A percentile compares a stretch with the other conserved stretches of the same genome.
phyloP scores from a whole-genome alignment of 805 yeast genomes.

The Hanseniaspora guilliermondii region DNA sequence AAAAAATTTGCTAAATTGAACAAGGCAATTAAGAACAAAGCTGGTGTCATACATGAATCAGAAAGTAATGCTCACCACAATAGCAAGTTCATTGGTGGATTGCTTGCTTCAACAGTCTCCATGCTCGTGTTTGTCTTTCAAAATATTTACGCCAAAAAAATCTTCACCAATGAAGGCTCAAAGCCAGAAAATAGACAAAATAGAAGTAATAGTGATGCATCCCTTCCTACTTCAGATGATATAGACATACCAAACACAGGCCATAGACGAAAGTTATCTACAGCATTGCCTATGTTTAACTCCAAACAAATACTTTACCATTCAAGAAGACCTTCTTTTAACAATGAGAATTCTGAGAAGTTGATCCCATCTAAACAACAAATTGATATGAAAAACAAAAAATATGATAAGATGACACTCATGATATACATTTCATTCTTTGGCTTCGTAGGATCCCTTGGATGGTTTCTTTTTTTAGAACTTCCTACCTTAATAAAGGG shows the following conservation, averaged over 20 bases:
- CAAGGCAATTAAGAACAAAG: not conserved
- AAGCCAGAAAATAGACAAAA: constrained; percentile 10
- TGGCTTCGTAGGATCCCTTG: constrained; percentile 60
- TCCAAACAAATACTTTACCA: not conserved
- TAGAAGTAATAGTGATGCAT: not conserved
- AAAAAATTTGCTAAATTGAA: constrained; percentile 20
- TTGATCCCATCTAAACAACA: not conserved
- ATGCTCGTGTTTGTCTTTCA: constrained; percentile 71
- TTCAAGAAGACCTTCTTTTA: not conserved
- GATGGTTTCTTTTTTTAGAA: constrained; percentile 60
- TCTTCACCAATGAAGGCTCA: constrained; percentile 39
- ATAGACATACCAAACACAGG: not conserved
- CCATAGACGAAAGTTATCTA: not conserved
- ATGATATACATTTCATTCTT: constrained; percentile 64
- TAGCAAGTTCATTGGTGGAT: constrained; percentile 33
- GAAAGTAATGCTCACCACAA: not conserved
- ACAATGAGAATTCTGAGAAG: not conserved
- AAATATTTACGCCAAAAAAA: constrained; percentile 74
- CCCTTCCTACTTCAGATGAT: not conserved
- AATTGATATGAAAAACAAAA: constrained; percentile 18
- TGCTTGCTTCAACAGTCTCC: constrained; percentile 54
- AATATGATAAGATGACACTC: constrained; percentile 72
- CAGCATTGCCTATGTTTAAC: constrained; percentile 9
- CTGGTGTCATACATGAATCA: not conserved
- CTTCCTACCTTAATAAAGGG: constrained; percentile 28